Conservation (phyloP, 106 monocot genomes). For the Dioscorea zingiberensis region DNA sequence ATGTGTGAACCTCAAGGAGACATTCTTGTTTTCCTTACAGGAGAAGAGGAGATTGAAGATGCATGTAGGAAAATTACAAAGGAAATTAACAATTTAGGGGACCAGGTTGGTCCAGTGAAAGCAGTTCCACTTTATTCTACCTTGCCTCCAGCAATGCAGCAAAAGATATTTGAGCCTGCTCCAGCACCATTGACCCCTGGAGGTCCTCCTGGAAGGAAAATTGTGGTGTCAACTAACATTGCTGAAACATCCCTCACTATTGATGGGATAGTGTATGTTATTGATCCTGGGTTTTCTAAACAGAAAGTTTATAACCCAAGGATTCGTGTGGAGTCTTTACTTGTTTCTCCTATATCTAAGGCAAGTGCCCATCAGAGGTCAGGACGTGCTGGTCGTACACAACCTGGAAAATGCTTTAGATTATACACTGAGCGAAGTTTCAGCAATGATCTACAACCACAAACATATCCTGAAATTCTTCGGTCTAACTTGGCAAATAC, state of each 20-base stretch:
- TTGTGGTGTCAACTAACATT: constrained; percentile 82
- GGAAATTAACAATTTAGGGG: constrained; percentile 64
- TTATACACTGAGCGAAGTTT: constrained; percentile 71
- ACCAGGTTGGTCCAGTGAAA: constrained; percentile 72
- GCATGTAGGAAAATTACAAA: constrained; percentile 60
- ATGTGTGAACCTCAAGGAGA: constrained; percentile 70
- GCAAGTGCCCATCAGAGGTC: constrained; percentile 77
- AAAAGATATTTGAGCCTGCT: constrained; percentile 70
- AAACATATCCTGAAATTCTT: constrained; percentile 76
- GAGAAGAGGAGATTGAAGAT: constrained; percentile 76
- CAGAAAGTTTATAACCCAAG: constrained; percentile 78
- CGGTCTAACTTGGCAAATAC: constrained; percentile 67
- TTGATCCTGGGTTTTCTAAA: constrained; percentile 83
- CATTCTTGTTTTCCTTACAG: constrained; percentile 71
- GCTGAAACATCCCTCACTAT: constrained; percentile 81
- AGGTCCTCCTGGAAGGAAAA: constrained; percentile 65
- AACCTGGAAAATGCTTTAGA: constrained; percentile 80
- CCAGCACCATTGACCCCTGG: constrained; percentile 47
- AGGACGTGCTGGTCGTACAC: constrained; percentile 80
- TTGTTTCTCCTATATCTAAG: constrained; percentile 72
- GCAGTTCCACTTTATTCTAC: constrained; percentile 66
- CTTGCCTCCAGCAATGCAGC: constrained; percentile 66
- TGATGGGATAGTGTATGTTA: constrained; percentile 86
- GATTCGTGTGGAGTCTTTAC: constrained; percentile 62
- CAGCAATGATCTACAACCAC: constrained; percentile 55